Evolutionary conservation across 352 stramenopile genomes (phyloP).

Genomic region (Thalassiosira mediterranea): DNA sequence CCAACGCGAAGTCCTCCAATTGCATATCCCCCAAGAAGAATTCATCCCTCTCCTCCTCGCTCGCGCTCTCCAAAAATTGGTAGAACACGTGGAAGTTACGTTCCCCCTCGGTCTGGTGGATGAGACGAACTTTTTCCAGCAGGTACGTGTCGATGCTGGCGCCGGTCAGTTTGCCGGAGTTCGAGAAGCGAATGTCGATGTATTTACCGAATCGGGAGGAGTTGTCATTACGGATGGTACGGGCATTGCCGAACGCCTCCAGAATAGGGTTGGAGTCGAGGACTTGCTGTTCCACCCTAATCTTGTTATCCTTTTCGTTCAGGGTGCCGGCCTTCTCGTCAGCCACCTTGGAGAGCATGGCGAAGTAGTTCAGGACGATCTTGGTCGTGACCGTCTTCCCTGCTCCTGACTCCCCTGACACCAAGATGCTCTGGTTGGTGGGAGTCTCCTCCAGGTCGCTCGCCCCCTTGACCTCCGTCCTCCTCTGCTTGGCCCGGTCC

Average conservation of each 20-base stretch:
- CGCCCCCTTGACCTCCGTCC: background rate
- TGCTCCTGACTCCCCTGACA: slow-evolving; percentile 91
- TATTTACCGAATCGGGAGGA: slow-evolving; percentile 97
- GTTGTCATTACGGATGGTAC: slow-evolving; percentile 97
- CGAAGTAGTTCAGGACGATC: slow-evolving; percentile 94
- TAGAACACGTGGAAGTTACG: slow-evolving; percentile 98
- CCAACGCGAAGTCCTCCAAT: slow-evolving; percentile 76
- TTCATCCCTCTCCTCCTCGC: slow-evolving; percentile 82
- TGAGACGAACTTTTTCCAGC: slow-evolving; percentile 93
- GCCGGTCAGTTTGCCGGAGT: slow-evolving; percentile 85
- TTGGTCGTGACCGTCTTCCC: slow-evolving; percentile 95
- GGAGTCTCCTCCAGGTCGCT: background rate
- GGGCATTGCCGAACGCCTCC: slow-evolving; percentile 91
- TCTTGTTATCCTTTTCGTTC: background rate
- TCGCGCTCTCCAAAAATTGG: slow-evolving; percentile 90
- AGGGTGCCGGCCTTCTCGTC: slow-evolving; percentile 83
- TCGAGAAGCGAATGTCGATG: slow-evolving; percentile 94
- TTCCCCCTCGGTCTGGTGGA: slow-evolving; percentile 90
- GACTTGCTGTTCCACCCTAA: slow-evolving; percentile 88
- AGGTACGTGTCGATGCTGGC: slow-evolving; percentile 88
- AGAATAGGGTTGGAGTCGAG: slow-evolving; percentile 94
- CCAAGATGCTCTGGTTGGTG: slow-evolving; percentile 91
- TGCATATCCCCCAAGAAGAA: slow-evolving; percentile 86
- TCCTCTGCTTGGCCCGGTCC: slow-evolving; percentile 43
- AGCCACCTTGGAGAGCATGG: slow-evolving; percentile 73